phyloP scores from a whole-genome alignment of 2,329 filamentous ascomycete species.

The Dryadomyces quercivorus region DNA sequence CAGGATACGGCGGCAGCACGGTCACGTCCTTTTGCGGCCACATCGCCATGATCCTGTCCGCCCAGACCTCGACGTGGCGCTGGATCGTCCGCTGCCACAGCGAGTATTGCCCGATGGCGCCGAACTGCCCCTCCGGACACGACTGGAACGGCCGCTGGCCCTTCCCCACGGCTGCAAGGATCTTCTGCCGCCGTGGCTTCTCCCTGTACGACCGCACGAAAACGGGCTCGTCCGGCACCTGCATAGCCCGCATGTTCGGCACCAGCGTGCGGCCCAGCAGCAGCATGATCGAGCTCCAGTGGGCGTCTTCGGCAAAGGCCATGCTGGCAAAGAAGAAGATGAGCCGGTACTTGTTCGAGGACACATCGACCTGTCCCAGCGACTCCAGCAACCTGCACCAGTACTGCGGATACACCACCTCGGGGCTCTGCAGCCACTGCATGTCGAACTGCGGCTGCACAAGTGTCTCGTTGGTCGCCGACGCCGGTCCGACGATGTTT shows the following conservation, averaged over 20 bases:
- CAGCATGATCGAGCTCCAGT: not conserved
- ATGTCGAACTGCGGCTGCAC: not conserved
- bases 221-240: too few relatives aligned
- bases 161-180: too few relatives aligned
- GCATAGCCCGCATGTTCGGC: too few relatives aligned
- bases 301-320: not conserved
- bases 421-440: not conserved
- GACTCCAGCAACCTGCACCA: not conserved
- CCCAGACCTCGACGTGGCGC: not conserved
- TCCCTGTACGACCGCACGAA: too few relatives aligned
- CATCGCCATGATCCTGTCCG: not conserved
- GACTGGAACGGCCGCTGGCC: too few relatives aligned
- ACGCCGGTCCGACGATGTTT: not conserved
- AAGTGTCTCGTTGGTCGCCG: too few relatives aligned
- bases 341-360: not conserved
- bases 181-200: too few relatives aligned
- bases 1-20: not conserved
- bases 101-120: too few relatives aligned
- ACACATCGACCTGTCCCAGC: not conserved
- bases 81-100: not conserved
- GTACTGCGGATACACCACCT: not conserved
- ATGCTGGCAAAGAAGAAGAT: not conserved
- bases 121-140: too few relatives aligned
- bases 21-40: not conserved
- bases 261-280: not conserved